These are phyloP conservation scores for Wickerhamiella nectarea DNA, from an alignment of 805 yeast genomes.

Conservation along the genomic window DNA sequence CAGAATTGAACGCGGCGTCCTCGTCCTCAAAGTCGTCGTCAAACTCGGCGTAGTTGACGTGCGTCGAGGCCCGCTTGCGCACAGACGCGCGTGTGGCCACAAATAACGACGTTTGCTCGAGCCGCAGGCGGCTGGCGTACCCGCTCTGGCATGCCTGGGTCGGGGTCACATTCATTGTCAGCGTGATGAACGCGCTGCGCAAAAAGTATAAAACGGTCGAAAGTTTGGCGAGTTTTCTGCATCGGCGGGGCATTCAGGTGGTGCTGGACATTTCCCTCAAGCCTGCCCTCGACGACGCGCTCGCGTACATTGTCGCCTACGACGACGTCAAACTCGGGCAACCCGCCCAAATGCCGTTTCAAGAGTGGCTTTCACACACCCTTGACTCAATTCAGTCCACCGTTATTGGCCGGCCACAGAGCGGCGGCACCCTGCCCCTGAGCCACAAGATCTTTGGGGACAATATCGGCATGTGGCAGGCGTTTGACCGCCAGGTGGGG, in stretches of 20 bases:
- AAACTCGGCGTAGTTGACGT: slow-evolving; percentile 65
- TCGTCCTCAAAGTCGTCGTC: slow-evolving; percentile 50
- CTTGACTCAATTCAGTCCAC: background rate
- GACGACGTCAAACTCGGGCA: background rate
- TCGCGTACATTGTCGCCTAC: background rate
- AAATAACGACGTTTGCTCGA: slow-evolving; percentile 59
- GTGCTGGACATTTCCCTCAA: background rate
- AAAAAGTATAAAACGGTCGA: background rate
- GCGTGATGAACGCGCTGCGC: background rate
- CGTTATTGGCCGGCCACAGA: background rate
- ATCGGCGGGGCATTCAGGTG: background rate
- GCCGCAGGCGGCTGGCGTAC: slow-evolving; percentile 55
- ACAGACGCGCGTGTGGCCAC: slow-evolving; percentile 59
- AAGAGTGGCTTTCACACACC: background rate
- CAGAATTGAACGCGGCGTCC: slow-evolving; percentile 19
- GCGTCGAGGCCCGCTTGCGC: slow-evolving; percentile 51
- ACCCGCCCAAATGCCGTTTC: background rate
- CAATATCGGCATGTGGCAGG: background rate
- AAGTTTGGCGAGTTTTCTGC: background rate
- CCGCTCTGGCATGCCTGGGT: slow-evolving; percentile 80
- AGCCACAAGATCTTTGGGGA: background rate
- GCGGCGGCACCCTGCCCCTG: background rate
- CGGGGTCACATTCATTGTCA: background rate
- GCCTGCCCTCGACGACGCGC: background rate
- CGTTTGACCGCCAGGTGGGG: background rate